phyloP scores from a whole-genome alignment of 495 filamentous ascomycete species.

The Penicillium goetzii region DNA sequence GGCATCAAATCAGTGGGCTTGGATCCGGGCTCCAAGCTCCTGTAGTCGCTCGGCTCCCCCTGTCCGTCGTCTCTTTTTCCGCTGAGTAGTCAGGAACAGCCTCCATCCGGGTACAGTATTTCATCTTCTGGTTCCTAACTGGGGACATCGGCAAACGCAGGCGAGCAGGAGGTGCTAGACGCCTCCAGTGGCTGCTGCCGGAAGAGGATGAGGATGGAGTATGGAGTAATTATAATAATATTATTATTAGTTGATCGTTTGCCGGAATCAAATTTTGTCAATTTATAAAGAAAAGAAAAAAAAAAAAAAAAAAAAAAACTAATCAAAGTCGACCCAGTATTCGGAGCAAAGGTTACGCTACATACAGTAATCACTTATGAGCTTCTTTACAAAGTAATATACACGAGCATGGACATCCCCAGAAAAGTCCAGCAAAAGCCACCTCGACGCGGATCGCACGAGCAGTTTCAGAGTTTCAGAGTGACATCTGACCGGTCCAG shows the following conservation, averaged over 20 bases:
- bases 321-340: background rate
- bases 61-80: conserved; percentile 16
- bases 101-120: too few species aligned
- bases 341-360: background rate
- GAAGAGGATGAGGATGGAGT: background rate
- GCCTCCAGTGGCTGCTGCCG: conserved; percentile 3
- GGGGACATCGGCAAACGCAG: conserved; percentile 4
- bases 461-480: conserved; percentile 16
- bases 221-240: background rate
- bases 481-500: conserved; percentile 18
- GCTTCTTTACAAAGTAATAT: background rate
- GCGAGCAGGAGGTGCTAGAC: background rate
- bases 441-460: conserved; percentile 17
- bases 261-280: background rate
- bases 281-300: background rate
- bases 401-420: background rate
- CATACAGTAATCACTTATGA: background rate
- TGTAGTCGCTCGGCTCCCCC: conserved; percentile 17
- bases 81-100: background rate
- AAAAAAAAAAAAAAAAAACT: background rate
- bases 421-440: background rate
- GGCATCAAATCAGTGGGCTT: conserved; percentile 4
- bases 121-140: background rate
- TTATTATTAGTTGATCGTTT: conserved; percentile 1
- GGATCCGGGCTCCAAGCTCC: background rate